phyloP scores from a whole-genome alignment of 1,284 basidiomycete genomes.

The Tilletia setariae region DNA sequence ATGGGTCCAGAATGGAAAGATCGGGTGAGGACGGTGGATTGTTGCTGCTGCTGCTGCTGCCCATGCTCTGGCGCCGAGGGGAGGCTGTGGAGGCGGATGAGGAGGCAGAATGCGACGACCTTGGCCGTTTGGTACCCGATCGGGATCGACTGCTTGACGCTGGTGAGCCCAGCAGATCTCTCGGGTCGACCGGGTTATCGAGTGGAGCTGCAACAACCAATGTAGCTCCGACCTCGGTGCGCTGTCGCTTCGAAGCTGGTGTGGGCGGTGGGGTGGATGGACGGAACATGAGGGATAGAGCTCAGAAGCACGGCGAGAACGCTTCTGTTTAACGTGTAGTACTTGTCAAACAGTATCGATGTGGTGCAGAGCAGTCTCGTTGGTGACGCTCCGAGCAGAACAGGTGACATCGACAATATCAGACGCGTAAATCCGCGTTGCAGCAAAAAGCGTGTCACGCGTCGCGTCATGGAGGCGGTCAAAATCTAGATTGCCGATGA shows the following conservation, averaged over 20 bases:
- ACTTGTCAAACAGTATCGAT: no score
- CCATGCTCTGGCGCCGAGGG: not conserved
- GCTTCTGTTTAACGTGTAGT: no score
- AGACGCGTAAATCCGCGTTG: not conserved
- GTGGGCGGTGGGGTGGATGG: not conserved
- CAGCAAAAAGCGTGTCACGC: conserved; percentile 1
- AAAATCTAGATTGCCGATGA: not conserved
- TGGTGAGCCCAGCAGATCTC: not conserved
- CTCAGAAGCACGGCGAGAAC: no score
- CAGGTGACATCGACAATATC: not conserved
- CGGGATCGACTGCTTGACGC: not conserved
- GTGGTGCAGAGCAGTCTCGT: no score
- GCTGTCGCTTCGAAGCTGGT: not conserved
- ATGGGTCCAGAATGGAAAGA: not conserved
- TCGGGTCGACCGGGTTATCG: not conserved
- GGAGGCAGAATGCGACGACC: not conserved
- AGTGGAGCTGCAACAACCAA: not conserved
- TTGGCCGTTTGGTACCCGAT: no score
- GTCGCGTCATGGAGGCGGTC: not conserved
- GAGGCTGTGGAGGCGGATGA: not conserved
- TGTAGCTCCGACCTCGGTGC: not conserved
- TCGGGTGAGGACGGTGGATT: not conserved
- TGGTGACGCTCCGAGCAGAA: no score
- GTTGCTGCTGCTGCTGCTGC: not conserved
- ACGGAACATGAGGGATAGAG: not conserved